Conservation (phyloP, 208 protist genomes). For the Trypanosoma theileri region DNA sequence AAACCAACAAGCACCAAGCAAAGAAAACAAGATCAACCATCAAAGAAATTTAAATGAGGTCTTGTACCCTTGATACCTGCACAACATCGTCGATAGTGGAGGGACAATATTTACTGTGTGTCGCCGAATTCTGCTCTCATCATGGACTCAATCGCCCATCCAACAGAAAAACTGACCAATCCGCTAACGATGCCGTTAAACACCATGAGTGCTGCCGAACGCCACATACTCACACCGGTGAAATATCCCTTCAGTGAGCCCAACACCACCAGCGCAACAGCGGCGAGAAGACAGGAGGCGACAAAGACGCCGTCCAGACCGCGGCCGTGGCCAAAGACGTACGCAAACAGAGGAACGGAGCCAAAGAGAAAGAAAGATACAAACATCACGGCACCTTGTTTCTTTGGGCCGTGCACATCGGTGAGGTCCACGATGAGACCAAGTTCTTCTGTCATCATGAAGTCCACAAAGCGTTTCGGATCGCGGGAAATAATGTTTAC, state of each 20-base stretch:
- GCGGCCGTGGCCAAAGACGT: conserved; percentile 67
- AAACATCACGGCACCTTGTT: conserved; percentile 93
- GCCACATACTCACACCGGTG: conserved; percentile 60
- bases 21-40: neutral
- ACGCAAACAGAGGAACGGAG: conserved; percentile 85
- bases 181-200: conserved; percentile 88
- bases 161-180: conserved; percentile 74
- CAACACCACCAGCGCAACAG: conserved; percentile 73
- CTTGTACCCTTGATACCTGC: neutral
- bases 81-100: too few species aligned
- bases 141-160: conserved; percentile 60
- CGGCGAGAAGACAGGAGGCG: conserved; percentile 77
- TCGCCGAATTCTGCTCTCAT: conserved; percentile 36
- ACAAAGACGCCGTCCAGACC: conserved; percentile 77
- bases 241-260: conserved; percentile 88
- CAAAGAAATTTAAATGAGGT: neutral
- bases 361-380: conserved; percentile 94
- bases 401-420: conserved; percentile 73
- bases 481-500: conserved; percentile 94
- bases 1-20: neutral
- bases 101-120: neutral
- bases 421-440: conserved; percentile 82
- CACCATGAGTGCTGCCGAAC: conserved; percentile 78
- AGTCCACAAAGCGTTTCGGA: conserved; percentile 93
- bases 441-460: conserved; percentile 95